These are phyloP conservation scores for Trypanosoma congolense DNA, from an alignment of 208 protist genomes.

Conservation along the genomic window DNA sequence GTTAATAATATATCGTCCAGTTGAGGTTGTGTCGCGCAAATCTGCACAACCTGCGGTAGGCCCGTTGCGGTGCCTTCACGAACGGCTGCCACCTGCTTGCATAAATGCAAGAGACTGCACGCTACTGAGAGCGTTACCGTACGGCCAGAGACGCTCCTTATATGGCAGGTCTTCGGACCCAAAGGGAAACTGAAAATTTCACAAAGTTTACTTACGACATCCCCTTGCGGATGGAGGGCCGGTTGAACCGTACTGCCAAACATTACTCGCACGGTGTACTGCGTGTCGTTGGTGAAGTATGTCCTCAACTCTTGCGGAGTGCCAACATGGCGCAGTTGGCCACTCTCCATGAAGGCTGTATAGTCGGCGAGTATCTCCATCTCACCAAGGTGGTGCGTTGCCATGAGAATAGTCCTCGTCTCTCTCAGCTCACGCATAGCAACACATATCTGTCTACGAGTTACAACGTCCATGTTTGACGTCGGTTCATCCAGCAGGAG, in stretches of 20 bases:
- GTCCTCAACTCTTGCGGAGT: constrained; percentile 42
- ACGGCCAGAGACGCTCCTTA: constrained; percentile 40
- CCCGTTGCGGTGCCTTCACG: constrained; percentile 33
- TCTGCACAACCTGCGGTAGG: constrained; percentile 44
- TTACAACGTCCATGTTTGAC: constrained; percentile 83
- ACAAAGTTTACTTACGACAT: background rate
- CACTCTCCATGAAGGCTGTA: constrained; percentile 53
- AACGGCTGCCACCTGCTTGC: constrained; percentile 30
- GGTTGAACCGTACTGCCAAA: constrained; percentile 16
- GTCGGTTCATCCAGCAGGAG: constrained; percentile 89
- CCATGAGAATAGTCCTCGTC: constrained; percentile 41
- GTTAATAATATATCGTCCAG: constrained; percentile 64
- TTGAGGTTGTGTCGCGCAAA: constrained; percentile 57
- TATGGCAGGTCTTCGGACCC: constrained; percentile 20
- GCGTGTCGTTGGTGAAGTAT: constrained; percentile 33
- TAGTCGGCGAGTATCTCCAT: constrained; percentile 74
- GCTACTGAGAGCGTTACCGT: constrained; percentile 40
- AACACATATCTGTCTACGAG: constrained; percentile 71
- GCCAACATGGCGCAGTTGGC: constrained; percentile 52
- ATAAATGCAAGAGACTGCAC: constrained; percentile 37
- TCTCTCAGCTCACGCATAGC: constrained; percentile 60
- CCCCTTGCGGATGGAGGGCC: background rate
- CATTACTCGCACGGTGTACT: constrained; percentile 49
- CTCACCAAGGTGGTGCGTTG: constrained; percentile 89
- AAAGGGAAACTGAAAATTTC: constrained; percentile 1